Evolutionary conservation across 2,329 filamentous ascomycete species (phyloP).

Genomic region (Pestalotiopsis sp.): DNA sequence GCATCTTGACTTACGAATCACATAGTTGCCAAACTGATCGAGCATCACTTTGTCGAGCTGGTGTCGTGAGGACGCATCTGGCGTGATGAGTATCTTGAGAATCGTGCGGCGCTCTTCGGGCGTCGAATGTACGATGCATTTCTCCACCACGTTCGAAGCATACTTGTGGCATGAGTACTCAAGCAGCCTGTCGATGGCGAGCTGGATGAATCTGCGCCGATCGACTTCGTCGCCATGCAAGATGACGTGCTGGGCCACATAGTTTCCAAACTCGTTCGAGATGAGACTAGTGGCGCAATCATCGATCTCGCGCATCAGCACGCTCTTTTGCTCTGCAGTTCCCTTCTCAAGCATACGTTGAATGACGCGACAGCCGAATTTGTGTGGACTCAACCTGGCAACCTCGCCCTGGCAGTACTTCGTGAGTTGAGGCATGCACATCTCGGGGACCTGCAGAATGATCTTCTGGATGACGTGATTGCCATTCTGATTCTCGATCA

Average conservation of each 20-base stretch:
- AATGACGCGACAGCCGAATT: conserved; percentile 89
- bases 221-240: conserved; percentile 75
- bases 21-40: conserved; percentile 94
- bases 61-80: conserved; percentile 66
- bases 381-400: conserved; percentile 72
- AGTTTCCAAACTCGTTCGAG: conserved; percentile 90
- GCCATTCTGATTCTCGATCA: conserved; percentile 71
- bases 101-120: conserved; percentile 72
- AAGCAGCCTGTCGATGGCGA: conserved; percentile 74
- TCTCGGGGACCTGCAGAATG: conserved; percentile 76
- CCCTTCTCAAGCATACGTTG: conserved; percentile 89
- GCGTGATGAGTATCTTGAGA: conserved; percentile 61
- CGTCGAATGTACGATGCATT: conserved; percentile 76
- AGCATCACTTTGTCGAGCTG: conserved; percentile 80
- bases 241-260: conserved; percentile 93
- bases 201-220: conserved; percentile 69
- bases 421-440: conserved; percentile 85
- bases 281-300: conserved; percentile 72
- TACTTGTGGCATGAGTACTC: conserved; percentile 91
- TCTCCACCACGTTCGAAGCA: conserved; percentile 96
- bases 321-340: conserved; percentile 68
- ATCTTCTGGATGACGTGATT: conserved; percentile 98
- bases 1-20: conserved; percentile 75
- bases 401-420: conserved; percentile 78
- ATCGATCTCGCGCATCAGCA: conserved; percentile 80